Evolutionary conservation across 306 rosid species (phyloP), one percentile per base, ranked within the genome.

Genomic region (Inga oerstediana): DNA sequence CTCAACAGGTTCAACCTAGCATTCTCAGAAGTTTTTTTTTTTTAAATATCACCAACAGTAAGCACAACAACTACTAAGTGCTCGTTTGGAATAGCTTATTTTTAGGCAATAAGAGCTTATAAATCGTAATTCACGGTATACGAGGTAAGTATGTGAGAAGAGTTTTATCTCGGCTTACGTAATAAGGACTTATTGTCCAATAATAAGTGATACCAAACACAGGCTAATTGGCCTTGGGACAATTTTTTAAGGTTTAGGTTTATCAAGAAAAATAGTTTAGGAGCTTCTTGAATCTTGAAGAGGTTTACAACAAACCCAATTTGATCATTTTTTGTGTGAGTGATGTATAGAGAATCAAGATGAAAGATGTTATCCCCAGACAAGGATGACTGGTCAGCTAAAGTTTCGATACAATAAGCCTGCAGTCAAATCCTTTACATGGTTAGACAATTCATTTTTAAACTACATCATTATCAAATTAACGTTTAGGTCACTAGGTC

Each of bases 1-100:
- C 45, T 74, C 39, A 69, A 78, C 48, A 61, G 8, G 13, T 75
- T 46, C 72, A 72, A 62, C 71, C 32, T 68, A 34, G 70, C 35
- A 56, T 72, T 43, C 48, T 71, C 67, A 46, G 44, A 58, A 41
- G 78, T 48, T 77, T 71, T 52, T 5, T 16, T 54, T 74, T 61
- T 75, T 37, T 37, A 35, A 37, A 56, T 79, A 35, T 67, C 39
- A 52, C 59, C 73, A 67, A 17, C 76, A 80, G 84, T 52, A 84
- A 67, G 73, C 81, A 49, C 20, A 30, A 34, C 20, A 8, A 66
- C n/a, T 34, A 66, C 10, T 66, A 27, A 27, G 30, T 27, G 30
- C 30, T 1, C 30, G 30, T 27, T 27, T 27, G 30, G 30, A 27
- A 27, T 27, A 27, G 30, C 30, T 27, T 27, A 27, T 27, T 27